These are phyloP conservation scores for Dactylonectria estremocensis DNA, from an alignment of 2,329 filamentous ascomycete genomes.

Conservation along the genomic window DNA sequence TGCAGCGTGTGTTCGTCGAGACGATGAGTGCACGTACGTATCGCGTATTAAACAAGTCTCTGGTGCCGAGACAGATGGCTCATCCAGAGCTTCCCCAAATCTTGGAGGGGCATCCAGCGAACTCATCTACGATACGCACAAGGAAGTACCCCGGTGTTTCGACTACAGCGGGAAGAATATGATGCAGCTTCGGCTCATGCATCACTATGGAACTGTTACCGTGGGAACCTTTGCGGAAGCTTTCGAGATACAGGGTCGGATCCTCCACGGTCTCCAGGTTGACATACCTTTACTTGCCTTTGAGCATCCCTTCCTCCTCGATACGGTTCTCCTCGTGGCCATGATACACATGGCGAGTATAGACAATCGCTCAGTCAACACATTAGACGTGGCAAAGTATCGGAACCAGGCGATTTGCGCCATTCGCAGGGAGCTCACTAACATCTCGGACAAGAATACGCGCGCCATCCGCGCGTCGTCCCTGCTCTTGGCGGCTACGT, in stretches of 20 bases:
- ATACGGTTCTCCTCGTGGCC: constrained; percentile 15
- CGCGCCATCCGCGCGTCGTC: constrained; percentile 6
- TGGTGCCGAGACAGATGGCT: neutral
- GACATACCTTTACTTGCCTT: constrained; percentile 12
- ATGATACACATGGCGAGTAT: constrained; percentile 4
- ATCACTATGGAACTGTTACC: constrained; percentile 6
- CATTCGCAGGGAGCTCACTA: neutral
- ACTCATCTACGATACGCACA: no score
- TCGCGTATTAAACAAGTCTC: neutral
- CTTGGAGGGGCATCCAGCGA: neutral
- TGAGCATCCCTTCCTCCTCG: constrained; percentile 8
- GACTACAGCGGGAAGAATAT: constrained; percentile 17
- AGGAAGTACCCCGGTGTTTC: neutral
- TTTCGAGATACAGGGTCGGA: neutral
- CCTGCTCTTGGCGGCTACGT: neutral
- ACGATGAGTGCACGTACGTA: constrained; percentile 11
- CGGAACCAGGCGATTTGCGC: constrained; percentile 13
- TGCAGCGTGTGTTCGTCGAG: constrained; percentile 6
- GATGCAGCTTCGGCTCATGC: constrained; percentile 14
- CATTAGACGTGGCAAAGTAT: neutral
- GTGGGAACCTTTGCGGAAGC: constrained; percentile 7
- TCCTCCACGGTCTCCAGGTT: constrained; percentile 3
- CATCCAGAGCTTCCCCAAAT: neutral
- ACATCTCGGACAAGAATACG: constrained; percentile 4
- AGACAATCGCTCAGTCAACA: neutral